These are phyloP conservation scores for Phytopythium chamaehyphon DNA, from an alignment of 352 stramenopile genomes.

Conservation along the genomic window DNA sequence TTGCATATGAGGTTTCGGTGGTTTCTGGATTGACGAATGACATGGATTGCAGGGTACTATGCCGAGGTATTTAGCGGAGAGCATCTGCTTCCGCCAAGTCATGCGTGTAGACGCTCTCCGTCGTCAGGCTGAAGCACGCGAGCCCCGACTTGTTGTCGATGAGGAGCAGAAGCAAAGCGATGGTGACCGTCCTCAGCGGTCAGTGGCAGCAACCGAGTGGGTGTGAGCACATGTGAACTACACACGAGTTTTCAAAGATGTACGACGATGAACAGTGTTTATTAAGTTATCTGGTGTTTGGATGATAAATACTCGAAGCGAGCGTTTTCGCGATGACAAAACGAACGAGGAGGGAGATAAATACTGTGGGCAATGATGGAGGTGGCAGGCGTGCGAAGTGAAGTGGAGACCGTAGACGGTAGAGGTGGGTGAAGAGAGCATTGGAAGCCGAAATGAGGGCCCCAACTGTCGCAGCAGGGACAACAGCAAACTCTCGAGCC, in stretches of 20 bases:
- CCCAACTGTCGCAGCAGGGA: too few species aligned
- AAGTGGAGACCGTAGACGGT: too few species aligned
- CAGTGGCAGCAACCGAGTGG: not conserved
- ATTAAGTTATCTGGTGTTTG: not conserved
- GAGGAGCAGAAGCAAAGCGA: not conserved
- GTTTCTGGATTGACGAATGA: not conserved
- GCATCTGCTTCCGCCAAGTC: slow-evolving; percentile 72
- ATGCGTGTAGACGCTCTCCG: slow-evolving; percentile 57
- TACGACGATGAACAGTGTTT: slow-evolving; percentile 1
- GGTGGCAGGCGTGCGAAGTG: too few species aligned
- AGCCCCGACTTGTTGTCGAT: slow-evolving; percentile 4
- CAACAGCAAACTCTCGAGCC: not conserved
- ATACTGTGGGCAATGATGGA: too few species aligned
- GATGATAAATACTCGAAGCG: too few species aligned
- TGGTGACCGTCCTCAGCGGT: not conserved
- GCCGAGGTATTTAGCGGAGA: slow-evolving; percentile 67
- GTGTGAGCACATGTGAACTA: not conserved
- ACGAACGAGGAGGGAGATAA: too few species aligned
- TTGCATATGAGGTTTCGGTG: not conserved
- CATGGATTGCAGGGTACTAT: slow-evolving; percentile 25
- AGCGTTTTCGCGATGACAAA: too few species aligned
- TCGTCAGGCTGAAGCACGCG: slow-evolving; percentile 33
- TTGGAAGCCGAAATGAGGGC: too few species aligned
- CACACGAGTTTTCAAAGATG: not conserved
- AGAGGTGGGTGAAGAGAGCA: too few species aligned